Evolutionary conservation across 495 filamentous ascomycete genomes (phyloP), one percentile per base, ranked within the genome.

Genomic region (Usnea hakonensis): DNA sequence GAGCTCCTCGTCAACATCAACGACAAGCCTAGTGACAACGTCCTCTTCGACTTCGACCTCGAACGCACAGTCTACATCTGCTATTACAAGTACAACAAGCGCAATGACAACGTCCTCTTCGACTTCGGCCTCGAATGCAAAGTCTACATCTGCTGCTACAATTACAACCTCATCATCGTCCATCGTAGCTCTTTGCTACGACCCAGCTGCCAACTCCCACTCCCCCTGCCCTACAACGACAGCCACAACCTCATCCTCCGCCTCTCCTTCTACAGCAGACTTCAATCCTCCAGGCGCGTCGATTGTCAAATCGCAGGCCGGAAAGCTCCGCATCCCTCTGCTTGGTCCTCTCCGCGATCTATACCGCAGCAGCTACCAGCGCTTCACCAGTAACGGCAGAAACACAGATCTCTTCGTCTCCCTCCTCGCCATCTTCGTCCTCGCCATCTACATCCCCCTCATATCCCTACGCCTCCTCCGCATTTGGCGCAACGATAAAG

Each of bases 181-280:
- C 55, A 28, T 30, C 13, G 21, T 62, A 9, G 19, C 60, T 7
- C 60, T 63, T 13, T 68, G 66, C 63, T 68, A 36, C 59, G 32
- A 68, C 57, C 43, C 59, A 28, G 16, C 32, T 19, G 23, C 65
- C 30, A 53, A 63, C 41, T 36, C 61, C 8, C 57, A 52, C 5
- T 26, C 30, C 0, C 53, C 57, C 50, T 67, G 65, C 21, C 38
- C 50, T 38, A 5, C 64, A 8, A 41, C 55, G 28, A 1, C 56
- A 13, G 16, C 52, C 32, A 1, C 36, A 33, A 5, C 46, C 26
- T 40, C 61, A 21, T 19, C 64, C 26, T 14, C 59, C 6, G 2
- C 30, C 52, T 38, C 50, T 14, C 4, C 38, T 26, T 28, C 17
- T 30, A 5, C 44, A 6, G 19, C 38, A 2, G 43, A 14, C 38